Evolutionary conservation across 1,139 yeast species (phyloP).

Genomic region (Hanseniaspora sp.): DNA sequence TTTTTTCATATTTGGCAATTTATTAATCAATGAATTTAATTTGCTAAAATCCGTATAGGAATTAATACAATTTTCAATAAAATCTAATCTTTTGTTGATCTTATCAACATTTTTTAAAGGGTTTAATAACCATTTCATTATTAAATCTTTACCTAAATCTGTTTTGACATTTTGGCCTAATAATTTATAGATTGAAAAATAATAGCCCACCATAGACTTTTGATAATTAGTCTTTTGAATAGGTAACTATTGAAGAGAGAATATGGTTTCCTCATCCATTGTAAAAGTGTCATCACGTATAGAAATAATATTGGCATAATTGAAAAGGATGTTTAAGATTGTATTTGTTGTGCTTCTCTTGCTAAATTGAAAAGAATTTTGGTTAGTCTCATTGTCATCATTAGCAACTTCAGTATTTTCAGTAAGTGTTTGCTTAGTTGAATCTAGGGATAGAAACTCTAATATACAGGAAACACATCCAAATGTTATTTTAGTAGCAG

Average conservation of each 20-base stretch:
- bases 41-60: background rate
- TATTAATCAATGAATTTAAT: constrained; percentile 21
- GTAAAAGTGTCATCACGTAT: constrained; percentile 13
- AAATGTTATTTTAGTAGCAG: background rate
- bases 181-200: constrained; percentile 24
- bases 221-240: constrained; percentile 17
- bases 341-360: no score
- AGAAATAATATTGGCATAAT: no score
- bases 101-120: constrained; percentile 28
- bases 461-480: background rate
- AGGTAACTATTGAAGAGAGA: constrained; percentile 30
- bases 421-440: constrained; percentile 7
- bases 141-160: constrained; percentile 26
- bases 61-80: background rate
- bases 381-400: background rate
- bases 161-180: constrained; percentile 28
- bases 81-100: constrained; percentile 28
- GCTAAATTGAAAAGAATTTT: no score
- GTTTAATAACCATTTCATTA: constrained; percentile 31
- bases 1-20: constrained; percentile 27
- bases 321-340: no score
- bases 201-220: constrained; percentile 17
- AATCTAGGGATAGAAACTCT: background rate
- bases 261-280: constrained; percentile 32
- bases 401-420: background rate